Conservation (phyloP, 192 early-diverging fungal genomes). For the Podila minutissima region DNA sequence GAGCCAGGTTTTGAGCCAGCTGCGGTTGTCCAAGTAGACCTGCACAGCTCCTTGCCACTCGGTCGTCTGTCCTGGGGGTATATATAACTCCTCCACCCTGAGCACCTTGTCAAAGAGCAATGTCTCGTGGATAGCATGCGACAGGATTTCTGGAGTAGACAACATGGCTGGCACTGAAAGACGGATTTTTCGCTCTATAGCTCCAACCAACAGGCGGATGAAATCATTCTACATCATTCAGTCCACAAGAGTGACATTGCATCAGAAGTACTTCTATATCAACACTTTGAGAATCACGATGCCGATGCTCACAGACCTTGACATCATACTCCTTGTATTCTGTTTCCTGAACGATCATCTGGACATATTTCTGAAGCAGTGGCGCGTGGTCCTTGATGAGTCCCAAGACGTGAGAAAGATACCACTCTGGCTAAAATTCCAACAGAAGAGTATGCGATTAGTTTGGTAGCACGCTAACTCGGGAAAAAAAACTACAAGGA, state of each 20-base stretch:
- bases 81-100: constrained; percentile 68
- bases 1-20: constrained; percentile 75
- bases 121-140: constrained; percentile 73
- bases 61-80: constrained; percentile 45
- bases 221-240: constrained; percentile 64
- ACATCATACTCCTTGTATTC: constrained; percentile 57
- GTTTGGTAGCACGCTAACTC: background rate
- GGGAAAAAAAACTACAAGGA: background rate
- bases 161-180: constrained; percentile 61
- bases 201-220: constrained; percentile 63
- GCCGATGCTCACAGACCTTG: constrained; percentile 46
- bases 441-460: background rate
- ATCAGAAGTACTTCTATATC: background rate
- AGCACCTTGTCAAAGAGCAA: constrained; percentile 75
- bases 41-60: constrained; percentile 58
- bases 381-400: constrained; percentile 69
- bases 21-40: constrained; percentile 62
- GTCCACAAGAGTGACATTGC: background rate
- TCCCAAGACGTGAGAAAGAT: constrained; percentile 67
- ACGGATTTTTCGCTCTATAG: constrained; percentile 67
- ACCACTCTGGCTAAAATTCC: constrained; percentile 76
- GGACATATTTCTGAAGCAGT: constrained; percentile 70
- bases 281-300: background rate
- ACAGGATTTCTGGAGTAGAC: constrained; percentile 64
- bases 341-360: constrained; percentile 66